phyloP scores from a whole-genome alignment of 169 alveolate genomes.

The Plasmodium berghei region DNA sequence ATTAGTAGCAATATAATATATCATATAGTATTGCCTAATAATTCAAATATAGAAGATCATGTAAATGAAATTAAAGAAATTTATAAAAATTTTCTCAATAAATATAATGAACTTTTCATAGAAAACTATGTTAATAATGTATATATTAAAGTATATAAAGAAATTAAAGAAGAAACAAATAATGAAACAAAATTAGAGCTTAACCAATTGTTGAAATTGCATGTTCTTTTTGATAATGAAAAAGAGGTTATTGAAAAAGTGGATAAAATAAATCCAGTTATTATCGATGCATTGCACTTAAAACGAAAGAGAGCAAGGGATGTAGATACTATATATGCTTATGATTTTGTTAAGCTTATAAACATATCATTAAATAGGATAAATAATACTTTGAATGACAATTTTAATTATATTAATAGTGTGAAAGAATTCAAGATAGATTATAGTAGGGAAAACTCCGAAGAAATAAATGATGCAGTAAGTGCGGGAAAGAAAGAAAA shows the following conservation, averaged over 20 bases:
- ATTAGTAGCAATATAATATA: conserved; percentile 55
- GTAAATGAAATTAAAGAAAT: conserved; percentile 3
- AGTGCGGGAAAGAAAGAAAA: background rate
- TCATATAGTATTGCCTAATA: conserved; percentile 10
- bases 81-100: conserved; percentile 23
- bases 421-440: conserved; percentile 52
- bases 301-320: conserved; percentile 74
- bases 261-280: conserved; percentile 2
- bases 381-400: background rate
- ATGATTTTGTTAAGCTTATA: conserved; percentile 59
- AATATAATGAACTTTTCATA: conserved; percentile 43
- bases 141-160: conserved; percentile 20
- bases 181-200: background rate
- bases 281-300: conserved; percentile 43
- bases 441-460: background rate
- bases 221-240: conserved; percentile 41
- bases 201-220: conserved; percentile 7
- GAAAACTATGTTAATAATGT: conserved; percentile 66
- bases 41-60: background rate
- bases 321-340: conserved; percentile 63
- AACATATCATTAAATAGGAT: conserved; percentile 40
- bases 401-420: conserved; percentile 43
- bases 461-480: background rate
- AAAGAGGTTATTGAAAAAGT: conserved; percentile 15
- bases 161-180: background rate